Evolutionary conservation across 495 filamentous ascomycete species (phyloP), one percentile per base, ranked within the genome.

Genomic region (Evernia prunastri): DNA sequence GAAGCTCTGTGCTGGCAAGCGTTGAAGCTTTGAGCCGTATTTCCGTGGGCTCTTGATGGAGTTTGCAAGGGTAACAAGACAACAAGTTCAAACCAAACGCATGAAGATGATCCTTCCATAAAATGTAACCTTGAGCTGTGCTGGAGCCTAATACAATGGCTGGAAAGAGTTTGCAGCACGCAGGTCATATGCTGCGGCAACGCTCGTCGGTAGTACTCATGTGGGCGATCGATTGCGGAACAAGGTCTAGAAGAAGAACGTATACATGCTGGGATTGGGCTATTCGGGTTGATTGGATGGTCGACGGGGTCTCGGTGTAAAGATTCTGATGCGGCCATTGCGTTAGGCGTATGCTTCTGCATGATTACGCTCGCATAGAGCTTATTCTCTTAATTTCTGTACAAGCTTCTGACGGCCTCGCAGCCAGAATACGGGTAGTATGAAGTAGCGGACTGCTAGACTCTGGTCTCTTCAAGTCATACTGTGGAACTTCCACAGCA

Each of bases 1-100:
- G 5, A 36, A 29, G 23, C 31, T 64, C 40, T 64, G 57, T 56
- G 62, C 62, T 64, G 62, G 62, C 62, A 64, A 64, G 62, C 62
- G 62, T 64, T 37, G 39, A 64, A 51, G 33, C 25, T 35, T 25
- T 25, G 12, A 53, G 62, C 45, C 42, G 62, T 45, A 53, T 23
- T 37, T 39, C 25, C 51, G 51, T 20, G 29, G 29, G 27, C 29
- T 33, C 59, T 64, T 40, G 39, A 51, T n/a, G 62, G 13, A 53
- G 33, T 39, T 58, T 42, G 42, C 35, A 49, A 40, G 18, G 29
- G 56, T 64, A 59, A 36, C 18, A 40, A 49, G 33, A 49, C 20
- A 40, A 47, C 35, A 23, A 47, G 29, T 9, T 36, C 23, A 31
- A 35, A 31, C 18, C 43, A 23, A 13, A 63, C 39, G 27, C 39